Evolutionary conservation across 2,329 filamentous ascomycete species (phyloP), one percentile per base, ranked within the genome.

Genomic region (Penicillium sp.): DNA sequence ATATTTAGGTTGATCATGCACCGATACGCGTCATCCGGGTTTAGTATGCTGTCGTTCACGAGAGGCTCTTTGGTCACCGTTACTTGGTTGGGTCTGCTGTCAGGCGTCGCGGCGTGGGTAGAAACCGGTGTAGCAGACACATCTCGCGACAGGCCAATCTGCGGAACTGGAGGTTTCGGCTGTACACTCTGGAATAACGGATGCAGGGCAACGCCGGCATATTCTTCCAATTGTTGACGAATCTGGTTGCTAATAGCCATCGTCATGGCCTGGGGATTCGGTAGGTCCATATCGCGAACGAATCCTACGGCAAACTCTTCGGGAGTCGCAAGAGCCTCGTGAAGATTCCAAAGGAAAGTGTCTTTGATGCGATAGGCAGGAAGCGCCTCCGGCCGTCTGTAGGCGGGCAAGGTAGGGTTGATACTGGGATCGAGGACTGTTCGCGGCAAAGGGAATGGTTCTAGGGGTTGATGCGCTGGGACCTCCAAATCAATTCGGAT

Each of bases 401-500:
- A 96, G 49, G 89, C 83, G 13, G 88, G 84, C 43, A 87, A 74
- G 4, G 80, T 81, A 52, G 85, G 82, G 64, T 95, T 72, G 51
- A 75, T 63, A 29, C 64, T 64, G n/a, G 68, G 61, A 55, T 75
- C 71, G 53, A 69, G 55, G 26, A 68, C 60, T 33, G 66, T 61
- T 45, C 71, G 68, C 17, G 73, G 73, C 38, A 75, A 55, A 31
- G 72, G 71, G 47, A 75, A 74, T 2, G 73, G 73, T 48, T 75
- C 69, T 24, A 70, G 61, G 15, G 73, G 74, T 49, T 71, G 72
- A 61, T 72, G 93, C 49, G 88, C 76, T 41, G 88, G 84, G 29
- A 98, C 84, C 65, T 97, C 91, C 66, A 97, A 78, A 65, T 98
- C 93, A 69, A 98, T 95, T 52, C 91, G 87, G 62, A 98, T 96